phyloP scores from a whole-genome alignment of 768 basidiomycete genomes.

The Clitopilus hobsonii region DNA sequence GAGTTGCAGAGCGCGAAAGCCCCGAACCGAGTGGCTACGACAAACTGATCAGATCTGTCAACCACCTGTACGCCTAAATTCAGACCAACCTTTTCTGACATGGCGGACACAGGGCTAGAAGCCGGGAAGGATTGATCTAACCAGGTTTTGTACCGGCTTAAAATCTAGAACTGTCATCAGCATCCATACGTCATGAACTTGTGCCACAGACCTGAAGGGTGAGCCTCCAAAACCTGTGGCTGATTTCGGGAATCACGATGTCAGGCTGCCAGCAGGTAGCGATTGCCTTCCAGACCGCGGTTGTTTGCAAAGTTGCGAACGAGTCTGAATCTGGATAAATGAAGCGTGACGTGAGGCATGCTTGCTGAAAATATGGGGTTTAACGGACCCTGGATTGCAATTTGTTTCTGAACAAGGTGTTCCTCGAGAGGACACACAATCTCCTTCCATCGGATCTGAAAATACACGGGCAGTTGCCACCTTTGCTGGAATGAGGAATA shows the following conservation, averaged over 20 bases:
- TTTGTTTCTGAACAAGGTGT: slow-evolving; percentile 36
- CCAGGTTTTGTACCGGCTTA: slow-evolving; percentile 79
- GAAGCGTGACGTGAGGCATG: background rate
- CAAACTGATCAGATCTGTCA: background rate
- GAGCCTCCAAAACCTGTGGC: slow-evolving; percentile 85
- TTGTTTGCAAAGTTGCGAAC: slow-evolving; percentile 61
- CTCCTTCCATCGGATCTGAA: slow-evolving; percentile 96
- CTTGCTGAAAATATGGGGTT: slow-evolving; percentile 8
- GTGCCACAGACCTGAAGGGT: slow-evolving; percentile 69
- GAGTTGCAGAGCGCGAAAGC: slow-evolving; percentile 9
- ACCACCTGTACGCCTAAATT: background rate
- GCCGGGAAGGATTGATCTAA: slow-evolving; percentile 47
- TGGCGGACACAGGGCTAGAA: background rate
- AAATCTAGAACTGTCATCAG: slow-evolving; percentile 42
- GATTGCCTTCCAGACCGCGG: slow-evolving; percentile 68
- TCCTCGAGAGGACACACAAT: slow-evolving; percentile 78
- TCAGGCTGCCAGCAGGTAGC: slow-evolving; percentile 83
- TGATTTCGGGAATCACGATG: slow-evolving; percentile 78
- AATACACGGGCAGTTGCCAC: slow-evolving; percentile 97
- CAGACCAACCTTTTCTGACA: slow-evolving; percentile 11
- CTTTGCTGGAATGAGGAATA: slow-evolving; percentile 73
- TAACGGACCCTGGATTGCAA: slow-evolving; percentile 19
- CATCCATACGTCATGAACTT: slow-evolving; percentile 1
- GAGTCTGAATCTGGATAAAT: slow-evolving; percentile 21
- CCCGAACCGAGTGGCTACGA: slow-evolving; percentile 22